Base-by-base conservation (phyloP, 2,329 filamentous ascomycete species). In the Colletotrichum scovillei region DNA sequence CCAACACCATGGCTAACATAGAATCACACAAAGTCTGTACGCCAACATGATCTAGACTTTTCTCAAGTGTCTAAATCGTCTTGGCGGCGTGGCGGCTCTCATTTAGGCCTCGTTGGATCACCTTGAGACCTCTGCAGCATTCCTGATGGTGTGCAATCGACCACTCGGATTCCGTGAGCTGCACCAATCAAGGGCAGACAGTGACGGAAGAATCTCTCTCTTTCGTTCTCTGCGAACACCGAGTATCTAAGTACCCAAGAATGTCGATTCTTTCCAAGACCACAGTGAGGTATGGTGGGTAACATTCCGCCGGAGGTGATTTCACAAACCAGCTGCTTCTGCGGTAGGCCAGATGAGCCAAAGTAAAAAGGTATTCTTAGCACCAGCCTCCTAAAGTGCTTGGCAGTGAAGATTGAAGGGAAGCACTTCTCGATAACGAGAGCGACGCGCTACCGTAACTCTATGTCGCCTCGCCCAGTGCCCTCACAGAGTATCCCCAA, bases 171-270 rank as follows among this genome's bases (percentile, higher is more conserved):
- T 14, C 12, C 16, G 26, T 28, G 9, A 14, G 9, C 38, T 62
- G 32, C 56, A 30, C 67, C 71, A 66, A 71, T 71, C 60, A 73
- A 60, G 67, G 46, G 60, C 55, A 24, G 22, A 49, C 4, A 35
- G n/a, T 73, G 71, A 73, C 67, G 71, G 62, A 71, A 38, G 14
- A 63, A 62, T 66, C 71, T 73, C 56, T 49, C 60, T 71, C 67
- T 42, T 12, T 42, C 32, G 12, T 35, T 35, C 12, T 19, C 38
- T 42, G 5, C 38, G 2, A 42, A 6, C 14, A 19, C 16, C 14
- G 16, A 42, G 38, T 42, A 73, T 62, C 16, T 22, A 38, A 56
- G n/a, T 24, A 65, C 58, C 46, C 55, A 12, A 8, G 28, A 24
- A 52, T 58, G 24, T 64, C 64, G 28, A 38, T 56, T 71, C 49